These are phyloP conservation scores for Populus davidiana DNA, from an alignment of 345 rosid genomes.

Conservation along the genomic window DNA sequence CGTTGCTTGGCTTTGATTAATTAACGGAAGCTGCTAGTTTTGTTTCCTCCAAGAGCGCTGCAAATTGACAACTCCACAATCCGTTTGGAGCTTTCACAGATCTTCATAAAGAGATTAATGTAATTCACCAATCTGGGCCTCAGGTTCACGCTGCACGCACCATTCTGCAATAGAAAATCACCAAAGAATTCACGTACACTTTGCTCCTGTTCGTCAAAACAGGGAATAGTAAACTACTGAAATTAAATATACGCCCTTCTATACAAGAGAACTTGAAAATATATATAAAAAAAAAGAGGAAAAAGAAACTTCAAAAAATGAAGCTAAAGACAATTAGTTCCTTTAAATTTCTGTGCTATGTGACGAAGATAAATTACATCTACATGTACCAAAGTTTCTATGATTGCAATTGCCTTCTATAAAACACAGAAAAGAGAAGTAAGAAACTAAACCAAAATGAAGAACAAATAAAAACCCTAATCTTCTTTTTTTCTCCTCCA, in stretches of 20 bases:
- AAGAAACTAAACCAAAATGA: slow-evolving; percentile 22
- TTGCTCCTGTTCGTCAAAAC: not conserved
- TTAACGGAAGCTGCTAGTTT: not conserved
- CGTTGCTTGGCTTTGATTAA: not conserved
- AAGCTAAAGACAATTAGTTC: not conserved
- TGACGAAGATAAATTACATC: slow-evolving; percentile 36
- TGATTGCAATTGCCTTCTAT: slow-evolving; percentile 40
- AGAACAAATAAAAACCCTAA: slow-evolving; percentile 38
- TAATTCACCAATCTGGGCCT: not conserved
- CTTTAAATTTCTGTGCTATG: slow-evolving; percentile 43
- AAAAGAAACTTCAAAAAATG: not conserved
- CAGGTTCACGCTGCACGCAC: not conserved
- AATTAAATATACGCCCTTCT: no score
- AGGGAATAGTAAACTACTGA: not conserved
- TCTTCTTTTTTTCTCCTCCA: slow-evolving; percentile 17
- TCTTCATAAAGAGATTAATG: not conserved
- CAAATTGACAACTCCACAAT: not conserved
- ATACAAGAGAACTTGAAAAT: no score
- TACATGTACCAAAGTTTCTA: slow-evolving; percentile 43
- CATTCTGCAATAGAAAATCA: not conserved
- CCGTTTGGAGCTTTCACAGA: not conserved
- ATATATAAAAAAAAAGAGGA: no score
- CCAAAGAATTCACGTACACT: no score
- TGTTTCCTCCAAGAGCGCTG: not conserved
- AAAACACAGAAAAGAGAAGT: slow-evolving; percentile 25